phyloP scores from a whole-genome alignment of 2,329 filamentous ascomycete species.

The Albifimbria verrucaria region DNA sequence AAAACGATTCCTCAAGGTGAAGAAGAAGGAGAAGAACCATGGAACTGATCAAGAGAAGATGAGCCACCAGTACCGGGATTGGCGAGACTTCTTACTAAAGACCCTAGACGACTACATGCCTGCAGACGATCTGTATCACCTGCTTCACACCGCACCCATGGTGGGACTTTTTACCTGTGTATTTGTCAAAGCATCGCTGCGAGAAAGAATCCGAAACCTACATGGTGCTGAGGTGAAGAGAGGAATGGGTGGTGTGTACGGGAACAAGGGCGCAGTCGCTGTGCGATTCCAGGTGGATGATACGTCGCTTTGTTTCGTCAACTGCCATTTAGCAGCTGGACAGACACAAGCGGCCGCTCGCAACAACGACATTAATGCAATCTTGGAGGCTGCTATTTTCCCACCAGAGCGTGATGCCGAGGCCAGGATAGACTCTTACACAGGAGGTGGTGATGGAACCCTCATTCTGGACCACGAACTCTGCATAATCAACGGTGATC shows the following conservation, averaged over 20 bases:
- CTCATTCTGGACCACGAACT: conserved; percentile 97
- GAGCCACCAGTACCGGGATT: conserved; percentile 96
- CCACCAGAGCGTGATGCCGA: conserved; percentile 66
- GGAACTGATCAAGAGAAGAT: conserved; percentile 82
- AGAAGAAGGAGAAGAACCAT: conserved; percentile 82
- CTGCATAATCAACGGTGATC: conserved; percentile 92
- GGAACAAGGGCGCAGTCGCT: conserved; percentile 92
- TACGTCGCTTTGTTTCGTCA: conserved; percentile 91
- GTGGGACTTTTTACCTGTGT: conserved; percentile 95
- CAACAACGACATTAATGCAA: conserved; percentile 88
- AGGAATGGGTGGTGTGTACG: conserved; percentile 91
- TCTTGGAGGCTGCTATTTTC: conserved; percentile 77
- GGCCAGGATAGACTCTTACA: conserved; percentile 71
- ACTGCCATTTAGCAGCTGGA: conserved; percentile 93
- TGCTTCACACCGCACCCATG: conserved; percentile 81
- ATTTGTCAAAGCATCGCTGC: conserved; percentile 81
- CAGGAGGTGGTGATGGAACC: conserved; percentile 88
- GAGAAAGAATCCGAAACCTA: conserved; percentile 73
- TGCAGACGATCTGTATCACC: conserved; percentile 70
- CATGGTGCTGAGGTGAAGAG: conserved; percentile 85
- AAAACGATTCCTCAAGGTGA: conserved; percentile 89
- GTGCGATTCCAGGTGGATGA: conserved; percentile 93
- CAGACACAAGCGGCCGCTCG: conserved; percentile 87
- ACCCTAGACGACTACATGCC: conserved; percentile 83
- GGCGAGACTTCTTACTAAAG: conserved; percentile 84